Percentiles rank a stretch among this genome's conserved stretches.
These are phyloP conservation scores for Ampelomyces quisqualis DNA, from an alignment of 2,329 filamentous ascomycete genomes.

Conservation along the genomic window DNA sequence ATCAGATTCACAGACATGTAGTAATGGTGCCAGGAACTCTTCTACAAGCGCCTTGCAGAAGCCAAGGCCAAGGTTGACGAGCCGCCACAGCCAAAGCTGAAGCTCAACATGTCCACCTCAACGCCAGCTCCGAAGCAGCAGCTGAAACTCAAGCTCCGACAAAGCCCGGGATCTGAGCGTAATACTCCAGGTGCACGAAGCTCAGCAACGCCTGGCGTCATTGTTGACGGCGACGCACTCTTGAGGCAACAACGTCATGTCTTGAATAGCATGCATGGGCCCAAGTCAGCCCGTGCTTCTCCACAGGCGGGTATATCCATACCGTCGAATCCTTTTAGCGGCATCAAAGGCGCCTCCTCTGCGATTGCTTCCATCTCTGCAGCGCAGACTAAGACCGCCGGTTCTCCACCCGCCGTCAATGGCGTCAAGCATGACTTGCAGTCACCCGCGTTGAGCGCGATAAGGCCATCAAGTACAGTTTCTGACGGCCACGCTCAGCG, in stretches of 20 bases:
- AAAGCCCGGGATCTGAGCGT: constrained; percentile 45
- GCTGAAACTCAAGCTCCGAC: constrained; percentile 63
- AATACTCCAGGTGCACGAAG: constrained; percentile 45
- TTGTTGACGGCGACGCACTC: constrained; percentile 57
- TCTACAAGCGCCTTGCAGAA: constrained; percentile 66
- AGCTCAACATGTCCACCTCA: constrained; percentile 65
- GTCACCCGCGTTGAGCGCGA: constrained; percentile 48
- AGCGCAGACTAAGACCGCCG: constrained; percentile 34
- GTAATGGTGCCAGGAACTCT: constrained; percentile 60
- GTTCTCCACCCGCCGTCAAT: constrained; percentile 34
- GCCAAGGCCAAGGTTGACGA: constrained; percentile 73
- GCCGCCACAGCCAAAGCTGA: constrained; percentile 74
- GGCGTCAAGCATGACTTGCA: constrained; percentile 46
- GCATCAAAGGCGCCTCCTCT: constrained; percentile 24
- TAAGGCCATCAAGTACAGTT: constrained; percentile 40
- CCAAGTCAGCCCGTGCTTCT: constrained; percentile 28
- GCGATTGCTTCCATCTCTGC: constrained; percentile 23
- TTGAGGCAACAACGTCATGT: constrained; percentile 55
- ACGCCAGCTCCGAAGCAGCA: constrained; percentile 40
- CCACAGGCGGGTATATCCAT: constrained; percentile 31
- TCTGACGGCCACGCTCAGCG: constrained; percentile 34
- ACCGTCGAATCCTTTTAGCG: constrained; percentile 32
- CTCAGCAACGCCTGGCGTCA: constrained; percentile 51
- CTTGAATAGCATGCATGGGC: constrained; percentile 51
- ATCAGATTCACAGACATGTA: not conserved